phyloP scores from a whole-genome alignment of 352 stramenopile species.

The Phytophthora idaei region DNA sequence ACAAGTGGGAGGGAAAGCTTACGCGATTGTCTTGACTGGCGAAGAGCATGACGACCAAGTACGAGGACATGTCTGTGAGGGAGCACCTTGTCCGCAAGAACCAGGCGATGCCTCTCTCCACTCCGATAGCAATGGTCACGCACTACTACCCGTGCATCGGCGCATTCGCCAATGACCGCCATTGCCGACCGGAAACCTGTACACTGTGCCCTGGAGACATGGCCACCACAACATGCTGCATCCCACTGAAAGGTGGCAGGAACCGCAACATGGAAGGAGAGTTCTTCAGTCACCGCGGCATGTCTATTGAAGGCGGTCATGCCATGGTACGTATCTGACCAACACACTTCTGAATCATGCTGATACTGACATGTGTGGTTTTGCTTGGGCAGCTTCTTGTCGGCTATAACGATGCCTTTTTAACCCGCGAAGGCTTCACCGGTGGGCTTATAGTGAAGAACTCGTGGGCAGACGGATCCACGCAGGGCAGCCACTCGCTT shows the following conservation, averaged over 20 bases:
- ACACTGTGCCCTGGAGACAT: conserved; percentile 79
- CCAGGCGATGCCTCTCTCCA: conserved; percentile 79
- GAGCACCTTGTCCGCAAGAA: conserved; percentile 77
- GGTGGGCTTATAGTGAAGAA: conserved; percentile 82
- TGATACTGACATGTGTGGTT: neutral
- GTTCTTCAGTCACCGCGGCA: conserved; percentile 80
- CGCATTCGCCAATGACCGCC: conserved; percentile 54
- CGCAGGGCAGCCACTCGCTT: conserved; percentile 75
- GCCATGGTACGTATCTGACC: conserved; percentile 58
- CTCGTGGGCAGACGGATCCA: conserved; percentile 67
- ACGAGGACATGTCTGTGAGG: conserved; percentile 81
- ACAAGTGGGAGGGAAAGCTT: neutral
- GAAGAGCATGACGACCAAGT: conserved; percentile 79
- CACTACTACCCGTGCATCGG: conserved; percentile 86
- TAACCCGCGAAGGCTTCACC: conserved; percentile 76
- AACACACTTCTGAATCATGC: neutral
- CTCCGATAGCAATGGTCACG: conserved; percentile 72
- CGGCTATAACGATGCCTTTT: conserved; percentile 79
- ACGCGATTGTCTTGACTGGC: neutral
- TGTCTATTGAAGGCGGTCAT: conserved; percentile 82
- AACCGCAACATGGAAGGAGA: conserved; percentile 88
- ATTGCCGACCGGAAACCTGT: conserved; percentile 68
- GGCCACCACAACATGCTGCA: conserved; percentile 79
- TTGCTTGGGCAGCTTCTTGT: conserved; percentile 59
- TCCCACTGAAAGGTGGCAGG: conserved; percentile 66